A percentile compares a stretch with the other conserved stretches of the same genome.
Conservation (phyloP, 2,329 filamentous ascomycete genomes). For the Alternaria alternata region DNA sequence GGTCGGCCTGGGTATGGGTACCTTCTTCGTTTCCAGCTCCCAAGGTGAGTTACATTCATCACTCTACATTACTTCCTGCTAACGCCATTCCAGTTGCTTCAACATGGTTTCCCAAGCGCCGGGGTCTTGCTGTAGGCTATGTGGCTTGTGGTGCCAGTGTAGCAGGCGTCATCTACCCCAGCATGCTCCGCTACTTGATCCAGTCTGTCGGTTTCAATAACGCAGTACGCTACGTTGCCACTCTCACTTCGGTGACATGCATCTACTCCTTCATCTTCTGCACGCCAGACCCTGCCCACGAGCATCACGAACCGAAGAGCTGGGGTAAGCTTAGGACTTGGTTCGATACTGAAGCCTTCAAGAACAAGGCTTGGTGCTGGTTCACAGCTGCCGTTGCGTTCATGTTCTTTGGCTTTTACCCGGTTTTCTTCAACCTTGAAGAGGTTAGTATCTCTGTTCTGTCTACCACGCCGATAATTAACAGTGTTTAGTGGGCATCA, state of each 20-base stretch:
- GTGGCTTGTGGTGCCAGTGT: conserved; percentile 61
- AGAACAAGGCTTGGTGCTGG: conserved; percentile 54
- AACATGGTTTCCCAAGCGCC: conserved; percentile 59
- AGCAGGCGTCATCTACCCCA: conserved; percentile 57
- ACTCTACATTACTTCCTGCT: background rate
- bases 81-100: conserved; percentile 52
- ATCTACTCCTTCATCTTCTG: conserved; percentile 55
- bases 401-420: conserved; percentile 62
- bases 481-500: conserved; percentile 54
- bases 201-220: conserved; percentile 55
- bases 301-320: conserved; percentile 49
- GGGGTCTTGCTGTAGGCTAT: conserved; percentile 59
- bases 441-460: conserved; percentile 45
- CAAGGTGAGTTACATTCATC: conserved; percentile 51
- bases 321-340: conserved; percentile 52
- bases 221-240: conserved; percentile 54
- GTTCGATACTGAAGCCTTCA: conserved; percentile 57
- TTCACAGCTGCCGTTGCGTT: conserved; percentile 57
- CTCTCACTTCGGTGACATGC: conserved; percentile 52
- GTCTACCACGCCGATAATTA: conserved; percentile 11
- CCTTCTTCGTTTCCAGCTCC: conserved; percentile 61
- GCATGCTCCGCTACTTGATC: conserved; percentile 57
- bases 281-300: conserved; percentile 54
- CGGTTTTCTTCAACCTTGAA: conserved; percentile 62
- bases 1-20: conserved; percentile 60